Base-by-base conservation (phyloP, 768 basidiomycete species). In the Erythrobasidium yunnanense region DNA sequence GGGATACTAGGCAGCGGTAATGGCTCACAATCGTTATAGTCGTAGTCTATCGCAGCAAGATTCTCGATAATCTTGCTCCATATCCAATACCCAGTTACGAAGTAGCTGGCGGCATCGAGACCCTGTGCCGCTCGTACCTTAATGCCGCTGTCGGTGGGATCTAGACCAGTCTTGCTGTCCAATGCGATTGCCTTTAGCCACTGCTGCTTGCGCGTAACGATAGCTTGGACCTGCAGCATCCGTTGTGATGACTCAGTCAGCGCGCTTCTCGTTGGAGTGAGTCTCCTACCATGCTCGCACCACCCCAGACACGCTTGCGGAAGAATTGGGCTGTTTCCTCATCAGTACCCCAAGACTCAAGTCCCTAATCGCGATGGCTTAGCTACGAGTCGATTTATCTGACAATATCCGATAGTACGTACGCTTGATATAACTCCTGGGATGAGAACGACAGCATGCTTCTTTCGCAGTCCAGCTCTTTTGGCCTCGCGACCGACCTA, bases 41-140 rank as follows among this genome's bases (percentile, higher is more conserved):
- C 92, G 72, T 96, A 97, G 72, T 86, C 87, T 20, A 96, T 82
- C 0, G 86, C 89, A 0, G 93, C 91, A 1, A 96, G 81, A 71
- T 99, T 97, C 76, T 96, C 88, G 8, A 97, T 84, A 55, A 95
- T 87, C 76, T 92, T 91, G 0, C 55, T 50, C 53, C 33, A 93
- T 57, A 93, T 84, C 92, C 91, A 97, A 74, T 91, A 99, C 0
- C 92, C 90, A 74, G 85, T 84, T 65, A 90, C 83, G 62, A 74
- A 72, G 5, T 68, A 57, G 42, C 46, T 69, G 23, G 66, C 69
- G 2, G 63, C 66, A 50, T 67, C 69, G 1, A 72, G 51, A 5
- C 92, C 92, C 75, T 95, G 88, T 0, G 89, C 90, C 13, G 92
- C 89, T 34, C 93, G 81, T 65, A 97, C 84, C 75, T 90, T 95